These are phyloP conservation scores for Chenopodium album DNA, from an alignment of 148 eudicot species.

Conservation along the genomic window DNA sequence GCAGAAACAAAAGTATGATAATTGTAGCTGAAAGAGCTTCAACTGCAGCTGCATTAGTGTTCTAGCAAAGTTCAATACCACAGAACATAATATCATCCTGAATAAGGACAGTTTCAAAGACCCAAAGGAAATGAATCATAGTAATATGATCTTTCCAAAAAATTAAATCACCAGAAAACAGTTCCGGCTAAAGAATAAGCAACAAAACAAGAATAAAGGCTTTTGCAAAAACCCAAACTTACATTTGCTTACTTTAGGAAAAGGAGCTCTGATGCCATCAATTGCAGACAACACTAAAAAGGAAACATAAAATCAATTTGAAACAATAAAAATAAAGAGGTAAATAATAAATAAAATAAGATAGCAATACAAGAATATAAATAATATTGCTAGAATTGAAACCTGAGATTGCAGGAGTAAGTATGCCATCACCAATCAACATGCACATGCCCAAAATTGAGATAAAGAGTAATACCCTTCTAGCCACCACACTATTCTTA, in stretches of 20 bases:
- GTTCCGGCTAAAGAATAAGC: background rate
- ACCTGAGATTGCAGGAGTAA: constrained; percentile 85
- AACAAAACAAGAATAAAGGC: background rate
- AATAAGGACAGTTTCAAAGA: background rate
- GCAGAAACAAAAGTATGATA: constrained; percentile 49
- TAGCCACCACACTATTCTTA: constrained; percentile 51
- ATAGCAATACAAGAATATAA: background rate
- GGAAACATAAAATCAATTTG: constrained; percentile 1
- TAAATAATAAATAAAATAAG: background rate
- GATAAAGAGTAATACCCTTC: constrained; percentile 60
- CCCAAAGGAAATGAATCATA: background rate
- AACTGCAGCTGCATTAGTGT: constrained; percentile 41
- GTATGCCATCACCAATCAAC: constrained; percentile 76
- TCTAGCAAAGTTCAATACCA: background rate
- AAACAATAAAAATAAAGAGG: background rate
- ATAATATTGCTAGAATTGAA: constrained; percentile 4
- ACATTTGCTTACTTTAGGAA: constrained; percentile 60
- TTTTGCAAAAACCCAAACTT: constrained; percentile 25
- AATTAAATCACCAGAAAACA: too few species aligned
- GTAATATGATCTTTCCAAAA: too few species aligned
- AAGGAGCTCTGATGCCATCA: constrained; percentile 68
- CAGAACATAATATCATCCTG: background rate
- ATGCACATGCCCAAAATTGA: constrained; percentile 76
- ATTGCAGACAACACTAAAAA: constrained; percentile 67
- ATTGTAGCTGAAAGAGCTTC: constrained; percentile 49